These are phyloP conservation scores for Ogataea kodamae DNA, from an alignment of 805 yeast species.

Conservation along the genomic window DNA sequence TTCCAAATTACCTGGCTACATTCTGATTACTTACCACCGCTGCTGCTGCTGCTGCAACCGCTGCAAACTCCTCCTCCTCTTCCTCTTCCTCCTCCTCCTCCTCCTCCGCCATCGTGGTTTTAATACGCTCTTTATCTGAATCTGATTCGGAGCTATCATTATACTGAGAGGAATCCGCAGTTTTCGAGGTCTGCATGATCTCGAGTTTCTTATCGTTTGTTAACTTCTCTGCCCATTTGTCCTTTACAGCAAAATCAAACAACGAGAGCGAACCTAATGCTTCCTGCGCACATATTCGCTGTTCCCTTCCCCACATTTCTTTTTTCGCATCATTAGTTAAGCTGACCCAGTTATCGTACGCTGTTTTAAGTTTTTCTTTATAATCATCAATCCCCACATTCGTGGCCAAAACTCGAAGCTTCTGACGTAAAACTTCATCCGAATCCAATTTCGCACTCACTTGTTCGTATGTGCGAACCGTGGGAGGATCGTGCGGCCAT, in stretches of 20 bases:
- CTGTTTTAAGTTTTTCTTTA: conserved; percentile 39
- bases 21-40: conserved; percentile 19
- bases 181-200: conserved; percentile 6
- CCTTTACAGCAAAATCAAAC: conserved; percentile 43
- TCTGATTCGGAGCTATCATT: conserved; percentile 8
- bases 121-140: conserved; percentile 6
- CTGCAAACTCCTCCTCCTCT: conserved; percentile 31
- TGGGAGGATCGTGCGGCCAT: conserved; percentile 56
- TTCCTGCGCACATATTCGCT: conserved; percentile 42
- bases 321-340: conserved; percentile 33
- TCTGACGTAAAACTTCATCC: conserved; percentile 21
- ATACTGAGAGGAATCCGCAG: conserved; percentile 6
- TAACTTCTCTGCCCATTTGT: conserved; percentile 35
- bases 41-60: conserved; percentile 34
- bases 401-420: conserved; percentile 19
- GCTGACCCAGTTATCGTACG: conserved; percentile 44
- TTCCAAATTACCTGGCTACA: conserved; percentile 1
- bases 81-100: conserved; percentile 30
- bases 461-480: conserved; percentile 40
- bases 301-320: conserved; percentile 45
- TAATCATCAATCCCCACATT: conserved; percentile 18
- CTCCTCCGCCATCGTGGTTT: conserved; percentile 19
- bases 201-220: conserved; percentile 21
- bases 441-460: conserved; percentile 25
- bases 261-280: conserved; percentile 39